These are phyloP conservation scores for Microdochium paspali DNA, from an alignment of 2,329 filamentous ascomycete species.

Conservation along the genomic window DNA sequence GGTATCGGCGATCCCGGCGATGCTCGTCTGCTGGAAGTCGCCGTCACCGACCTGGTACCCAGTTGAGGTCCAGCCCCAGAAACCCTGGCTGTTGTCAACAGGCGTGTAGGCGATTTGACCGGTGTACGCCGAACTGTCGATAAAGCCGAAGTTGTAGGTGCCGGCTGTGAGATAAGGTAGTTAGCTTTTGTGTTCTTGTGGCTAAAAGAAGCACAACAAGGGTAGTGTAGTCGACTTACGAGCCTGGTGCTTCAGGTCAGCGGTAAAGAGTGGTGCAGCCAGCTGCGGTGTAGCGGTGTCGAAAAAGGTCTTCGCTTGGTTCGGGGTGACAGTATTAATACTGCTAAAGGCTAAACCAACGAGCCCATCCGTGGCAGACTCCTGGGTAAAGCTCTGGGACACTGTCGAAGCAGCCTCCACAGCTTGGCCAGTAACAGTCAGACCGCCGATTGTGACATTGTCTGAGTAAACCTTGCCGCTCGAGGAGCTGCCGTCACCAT, in stretches of 20 bases:
- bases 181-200: slow-evolving; percentile 4
- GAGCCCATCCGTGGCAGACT: slow-evolving; percentile 20
- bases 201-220: background rate
- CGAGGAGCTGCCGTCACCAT: slow-evolving; percentile 21
- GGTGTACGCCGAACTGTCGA: slow-evolving; percentile 22
- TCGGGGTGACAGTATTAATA: slow-evolving; percentile 20
- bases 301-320: slow-evolving; percentile 16
- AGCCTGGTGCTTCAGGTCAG: slow-evolving; percentile 20
- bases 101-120: slow-evolving; percentile 22
- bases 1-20: slow-evolving; percentile 45
- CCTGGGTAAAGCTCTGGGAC: slow-evolving; percentile 17
- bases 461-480: slow-evolving; percentile 24
- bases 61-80: slow-evolving; percentile 26
- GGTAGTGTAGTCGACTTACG: slow-evolving; percentile 3
- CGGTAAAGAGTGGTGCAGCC: slow-evolving; percentile 18
- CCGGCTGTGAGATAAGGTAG: slow-evolving; percentile 11
- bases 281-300: slow-evolving; percentile 18
- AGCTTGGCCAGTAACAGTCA: slow-evolving; percentile 17
- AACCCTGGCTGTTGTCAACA: slow-evolving; percentile 21
- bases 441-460: slow-evolving; percentile 18
- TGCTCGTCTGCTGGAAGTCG: slow-evolving; percentile 9
- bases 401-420: slow-evolving; percentile 20
- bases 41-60: slow-evolving; percentile 19
- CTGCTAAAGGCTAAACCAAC: slow-evolving; percentile 23
- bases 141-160: slow-evolving; percentile 26